phyloP scores from a whole-genome alignment of 2,329 filamentous ascomycete genomes.

The Aspergillus viridinutans region DNA sequence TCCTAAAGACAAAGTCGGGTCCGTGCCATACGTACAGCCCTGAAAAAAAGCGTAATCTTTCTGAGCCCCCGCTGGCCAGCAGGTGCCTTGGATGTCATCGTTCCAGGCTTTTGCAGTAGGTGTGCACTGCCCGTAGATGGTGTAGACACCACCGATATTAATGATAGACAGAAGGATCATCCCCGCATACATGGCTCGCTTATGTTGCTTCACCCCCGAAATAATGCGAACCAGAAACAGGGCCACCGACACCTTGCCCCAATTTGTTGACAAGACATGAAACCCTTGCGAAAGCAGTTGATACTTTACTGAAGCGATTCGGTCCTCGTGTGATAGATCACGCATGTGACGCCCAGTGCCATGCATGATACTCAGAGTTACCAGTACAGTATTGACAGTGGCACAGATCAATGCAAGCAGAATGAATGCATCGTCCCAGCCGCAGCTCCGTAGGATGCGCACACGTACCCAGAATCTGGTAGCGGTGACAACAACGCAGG shows the following conservation, averaged over 20 bases:
- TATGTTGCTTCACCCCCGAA: slow-evolving; percentile 5
- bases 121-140: slow-evolving; percentile 11
- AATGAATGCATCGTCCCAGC: slow-evolving; percentile 11
- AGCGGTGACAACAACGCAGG: neutral
- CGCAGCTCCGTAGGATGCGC: slow-evolving; percentile 5
- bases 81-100: neutral
- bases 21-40: slow-evolving; percentile 2
- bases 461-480: slow-evolving; percentile 6
- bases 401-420: slow-evolving; percentile 5
- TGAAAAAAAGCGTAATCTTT: slow-evolving; percentile 12
- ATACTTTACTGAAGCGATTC: slow-evolving; percentile 4
- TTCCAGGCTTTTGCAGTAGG: slow-evolving; percentile 4
- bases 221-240: slow-evolving; percentile 12
- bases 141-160: slow-evolving; percentile 4
- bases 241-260: slow-evolving; percentile 12
- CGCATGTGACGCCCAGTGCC: slow-evolving; percentile 8
- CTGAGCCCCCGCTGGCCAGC: slow-evolving; percentile 4
- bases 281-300: slow-evolving; percentile 11
- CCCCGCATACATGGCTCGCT: slow-evolving; percentile 3
- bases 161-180: slow-evolving; percentile 1
- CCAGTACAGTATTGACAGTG: slow-evolving; percentile 3
- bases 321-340: neutral
- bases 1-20: neutral
- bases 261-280: slow-evolving; percentile 12
- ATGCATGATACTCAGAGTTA: neutral